Conservation (phyloP, 2,329 filamentous ascomycete species). For the Alternaria sp. region DNA sequence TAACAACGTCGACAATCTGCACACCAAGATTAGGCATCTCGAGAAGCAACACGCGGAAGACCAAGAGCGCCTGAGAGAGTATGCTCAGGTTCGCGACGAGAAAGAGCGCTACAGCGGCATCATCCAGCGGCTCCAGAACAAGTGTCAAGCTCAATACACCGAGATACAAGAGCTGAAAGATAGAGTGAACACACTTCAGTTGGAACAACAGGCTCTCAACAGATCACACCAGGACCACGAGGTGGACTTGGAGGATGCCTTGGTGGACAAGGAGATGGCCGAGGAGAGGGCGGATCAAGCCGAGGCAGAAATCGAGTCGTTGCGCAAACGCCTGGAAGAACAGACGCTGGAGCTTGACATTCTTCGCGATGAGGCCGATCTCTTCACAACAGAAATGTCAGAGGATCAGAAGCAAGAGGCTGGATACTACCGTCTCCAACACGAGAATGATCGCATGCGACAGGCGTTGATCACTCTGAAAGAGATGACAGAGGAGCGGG, state of each 20-base stretch:
- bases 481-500: constrained; percentile 85
- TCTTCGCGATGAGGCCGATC: constrained; percentile 82
- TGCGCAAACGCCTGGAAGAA: constrained; percentile 81
- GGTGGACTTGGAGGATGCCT: constrained; percentile 81
- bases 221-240: constrained; percentile 84
- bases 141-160: constrained; percentile 83
- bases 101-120: constrained; percentile 81
- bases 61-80: constrained; percentile 78
- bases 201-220: constrained; percentile 72
- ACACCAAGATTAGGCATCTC: constrained; percentile 83
- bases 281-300: constrained; percentile 87
- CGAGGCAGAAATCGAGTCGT: constrained; percentile 78
- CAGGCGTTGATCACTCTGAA: constrained; percentile 84
- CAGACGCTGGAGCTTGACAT: constrained; percentile 88
- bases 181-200: constrained; percentile 77
- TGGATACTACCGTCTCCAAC: constrained; percentile 90
- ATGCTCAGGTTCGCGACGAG: constrained; percentile 79
- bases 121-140: constrained; percentile 88
- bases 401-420: constrained; percentile 85
- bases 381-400: constrained; percentile 82
- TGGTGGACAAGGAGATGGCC: constrained; percentile 93
- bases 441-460: constrained; percentile 83
- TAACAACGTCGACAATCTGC: constrained; percentile 74
- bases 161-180: constrained; percentile 80
- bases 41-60: constrained; percentile 88